These are phyloP conservation scores for Phoma herbarum DNA, from an alignment of 2,329 filamentous ascomycete genomes.

Conservation along the genomic window DNA sequence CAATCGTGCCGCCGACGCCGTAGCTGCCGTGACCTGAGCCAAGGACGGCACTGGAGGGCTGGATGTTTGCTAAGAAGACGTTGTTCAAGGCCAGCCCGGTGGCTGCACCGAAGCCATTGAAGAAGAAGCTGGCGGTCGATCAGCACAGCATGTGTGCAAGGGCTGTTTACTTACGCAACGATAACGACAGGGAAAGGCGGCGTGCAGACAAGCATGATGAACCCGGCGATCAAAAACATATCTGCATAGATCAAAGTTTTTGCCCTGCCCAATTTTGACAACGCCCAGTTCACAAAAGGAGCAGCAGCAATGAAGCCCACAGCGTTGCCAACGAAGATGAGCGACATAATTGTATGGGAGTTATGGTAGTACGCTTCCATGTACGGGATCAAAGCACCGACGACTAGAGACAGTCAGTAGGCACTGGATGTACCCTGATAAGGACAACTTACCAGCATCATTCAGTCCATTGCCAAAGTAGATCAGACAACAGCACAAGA, in stretches of 20 bases:
- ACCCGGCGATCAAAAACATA: conserved; percentile 66
- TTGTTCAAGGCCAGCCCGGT: conserved; percentile 64
- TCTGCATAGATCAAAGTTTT: conserved; percentile 69
- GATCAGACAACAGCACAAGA: conserved; percentile 70
- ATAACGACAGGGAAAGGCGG: conserved; percentile 77
- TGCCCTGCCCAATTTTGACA: conserved; percentile 70
- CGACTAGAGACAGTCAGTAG: conserved; percentile 51
- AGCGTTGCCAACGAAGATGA: conserved; percentile 83
- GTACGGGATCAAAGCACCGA: conserved; percentile 82
- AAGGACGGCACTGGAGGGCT: conserved; percentile 61
- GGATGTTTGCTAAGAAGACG: conserved; percentile 64
- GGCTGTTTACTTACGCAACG: conserved; percentile 50
- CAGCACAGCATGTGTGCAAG: conserved; percentile 10
- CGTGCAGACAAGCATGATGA: conserved; percentile 70
- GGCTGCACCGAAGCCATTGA: conserved; percentile 65
- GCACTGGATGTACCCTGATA: neutral
- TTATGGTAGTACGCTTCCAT: conserved; percentile 80
- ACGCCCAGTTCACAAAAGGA: conserved; percentile 71
- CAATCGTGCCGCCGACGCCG: conserved; percentile 62
- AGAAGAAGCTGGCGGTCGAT: conserved; percentile 64
- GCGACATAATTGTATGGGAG: conserved; percentile 78
- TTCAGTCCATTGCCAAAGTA: conserved; percentile 76
- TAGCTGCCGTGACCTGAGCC: conserved; percentile 73
- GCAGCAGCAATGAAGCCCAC: conserved; percentile 79
- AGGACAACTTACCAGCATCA: conserved; percentile 64